These are phyloP conservation scores for Sporodiniella umbellata DNA, from an alignment of 371 early-diverging fungal genomes.

Conservation along the genomic window DNA sequence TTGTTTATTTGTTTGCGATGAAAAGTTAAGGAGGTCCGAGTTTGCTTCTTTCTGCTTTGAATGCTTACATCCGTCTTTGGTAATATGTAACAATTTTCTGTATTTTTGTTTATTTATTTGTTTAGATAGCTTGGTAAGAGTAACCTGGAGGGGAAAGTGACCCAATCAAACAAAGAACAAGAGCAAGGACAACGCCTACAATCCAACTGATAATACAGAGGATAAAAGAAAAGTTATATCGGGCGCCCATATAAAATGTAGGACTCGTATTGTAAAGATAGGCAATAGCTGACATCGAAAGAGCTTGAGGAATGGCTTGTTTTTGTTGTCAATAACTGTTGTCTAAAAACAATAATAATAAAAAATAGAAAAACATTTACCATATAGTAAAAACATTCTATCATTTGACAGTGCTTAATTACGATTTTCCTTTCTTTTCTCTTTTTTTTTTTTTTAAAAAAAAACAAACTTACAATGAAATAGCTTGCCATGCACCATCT, in stretches of 20 bases:
- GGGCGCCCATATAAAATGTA: conserved; percentile 44
- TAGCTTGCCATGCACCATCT: conserved; percentile 36
- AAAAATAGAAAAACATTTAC: conserved; percentile 2
- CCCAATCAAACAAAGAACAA: conserved; percentile 31
- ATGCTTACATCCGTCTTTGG: too few relatives aligned
- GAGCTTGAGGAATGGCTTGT: conserved; percentile 26
- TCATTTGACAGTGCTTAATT: not conserved
- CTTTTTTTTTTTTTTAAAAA: too few relatives aligned
- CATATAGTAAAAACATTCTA: not conserved
- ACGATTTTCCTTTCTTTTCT: too few relatives aligned
- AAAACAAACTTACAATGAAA: conserved; percentile 29
- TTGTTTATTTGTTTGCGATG: not conserved
- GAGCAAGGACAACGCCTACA: conserved; percentile 29
- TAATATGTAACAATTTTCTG: too few relatives aligned
- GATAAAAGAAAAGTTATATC: conserved; percentile 46
- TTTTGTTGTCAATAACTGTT: too few relatives aligned
- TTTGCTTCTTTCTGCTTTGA: too few relatives aligned
- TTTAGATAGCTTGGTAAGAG: conserved; percentile 27
- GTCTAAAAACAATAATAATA: too few relatives aligned
- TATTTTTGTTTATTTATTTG: not conserved
- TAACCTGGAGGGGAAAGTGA: conserved; percentile 44
- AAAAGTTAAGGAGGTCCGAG: not conserved
- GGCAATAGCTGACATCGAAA: conserved; percentile 43
- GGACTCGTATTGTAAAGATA: conserved; percentile 44
- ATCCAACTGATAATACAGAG: conserved; percentile 46